Percentiles rank a stretch among this genome's conserved stretches.
These are phyloP conservation scores for Lachancea sp. DNA, from an alignment of 805 yeast genomes.

Conservation along the genomic window DNA sequence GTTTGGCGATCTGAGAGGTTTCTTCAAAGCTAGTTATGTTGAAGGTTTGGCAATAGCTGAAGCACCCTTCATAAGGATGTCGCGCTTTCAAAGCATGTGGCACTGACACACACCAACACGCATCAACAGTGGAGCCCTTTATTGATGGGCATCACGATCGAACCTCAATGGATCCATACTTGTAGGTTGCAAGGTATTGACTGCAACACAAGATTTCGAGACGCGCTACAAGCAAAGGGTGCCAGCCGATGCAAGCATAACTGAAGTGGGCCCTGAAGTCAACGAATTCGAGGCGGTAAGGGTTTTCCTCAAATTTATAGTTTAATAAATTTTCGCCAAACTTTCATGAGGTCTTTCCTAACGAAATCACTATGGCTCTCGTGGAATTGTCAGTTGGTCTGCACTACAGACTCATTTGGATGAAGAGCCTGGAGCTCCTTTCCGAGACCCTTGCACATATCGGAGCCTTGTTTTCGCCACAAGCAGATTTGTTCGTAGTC, in stretches of 20 bases:
- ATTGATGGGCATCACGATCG: too few species aligned
- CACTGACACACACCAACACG: conserved; percentile 4
- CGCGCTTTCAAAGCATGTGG: conserved; percentile 5
- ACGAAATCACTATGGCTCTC: neutral
- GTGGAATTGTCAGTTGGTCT: neutral
- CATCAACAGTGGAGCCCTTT: too few species aligned
- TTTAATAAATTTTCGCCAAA: neutral
- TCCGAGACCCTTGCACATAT: conserved; percentile 13
- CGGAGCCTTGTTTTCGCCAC: conserved; percentile 31
- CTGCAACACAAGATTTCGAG: too few species aligned
- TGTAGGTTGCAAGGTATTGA: too few species aligned
- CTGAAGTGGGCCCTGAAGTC: too few species aligned
- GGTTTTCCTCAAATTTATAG: too few species aligned
- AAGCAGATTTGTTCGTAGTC: conserved; percentile 42
- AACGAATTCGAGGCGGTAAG: too few species aligned
- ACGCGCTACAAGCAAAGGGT: too few species aligned
- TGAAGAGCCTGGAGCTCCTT: conserved; percentile 10
- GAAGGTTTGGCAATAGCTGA: conserved; percentile 7
- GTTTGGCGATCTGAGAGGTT: neutral
- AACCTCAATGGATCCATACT: too few species aligned
- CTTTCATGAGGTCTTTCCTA: neutral
- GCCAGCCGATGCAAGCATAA: too few species aligned
- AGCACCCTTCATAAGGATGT: too few species aligned
- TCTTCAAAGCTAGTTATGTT: conserved; percentile 2
- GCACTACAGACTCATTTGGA: neutral